These are phyloP conservation scores for Candida vartiovaarae DNA, from an alignment of 805 yeast species.

Conservation along the genomic window DNA sequence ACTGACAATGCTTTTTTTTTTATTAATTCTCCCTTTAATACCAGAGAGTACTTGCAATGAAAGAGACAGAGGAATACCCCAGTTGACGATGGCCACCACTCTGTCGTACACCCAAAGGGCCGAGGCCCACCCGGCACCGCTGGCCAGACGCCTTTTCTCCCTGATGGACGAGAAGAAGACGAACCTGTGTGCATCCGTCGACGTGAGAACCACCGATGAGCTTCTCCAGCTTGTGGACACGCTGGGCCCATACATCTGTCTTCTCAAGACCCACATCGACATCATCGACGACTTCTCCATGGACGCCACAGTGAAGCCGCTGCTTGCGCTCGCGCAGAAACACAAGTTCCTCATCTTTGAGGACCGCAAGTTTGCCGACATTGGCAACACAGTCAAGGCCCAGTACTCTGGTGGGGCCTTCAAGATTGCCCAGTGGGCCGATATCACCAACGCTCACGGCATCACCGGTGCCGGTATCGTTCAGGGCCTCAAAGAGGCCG, in stretches of 20 bases:
- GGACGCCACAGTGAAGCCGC: conserved; percentile 72
- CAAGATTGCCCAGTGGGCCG: conserved; percentile 90
- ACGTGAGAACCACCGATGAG: conserved; percentile 75
- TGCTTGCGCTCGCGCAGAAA: conserved; percentile 64
- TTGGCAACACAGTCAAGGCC: conserved; percentile 93
- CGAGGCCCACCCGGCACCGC: conserved; percentile 59
- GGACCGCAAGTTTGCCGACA: conserved; percentile 97
- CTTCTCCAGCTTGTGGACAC: conserved; percentile 64
- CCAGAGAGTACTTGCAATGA: too few species aligned
- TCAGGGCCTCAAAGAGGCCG: conserved; percentile 78
- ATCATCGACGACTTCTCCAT: conserved; percentile 82
- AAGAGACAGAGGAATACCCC: too few species aligned
- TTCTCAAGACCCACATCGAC: conserved; percentile 93
- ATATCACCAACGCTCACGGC: conserved; percentile 96
- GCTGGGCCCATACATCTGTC: conserved; percentile 86
- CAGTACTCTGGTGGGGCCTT: conserved; percentile 90
- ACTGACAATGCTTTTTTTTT: too few species aligned
- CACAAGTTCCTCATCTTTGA: conserved; percentile 90
- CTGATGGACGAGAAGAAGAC: conserved; percentile 78
- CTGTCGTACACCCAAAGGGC: conserved; percentile 65
- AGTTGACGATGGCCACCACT: conserved; percentile 17
- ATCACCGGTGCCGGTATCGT: conserved; percentile 95
- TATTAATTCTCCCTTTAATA: too few species aligned
- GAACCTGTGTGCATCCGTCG: conserved; percentile 91
- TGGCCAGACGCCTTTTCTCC: conserved; percentile 65